Conservation (phyloP, 2,329 filamentous ascomycete genomes). For the Xylaria sp. region DNA sequence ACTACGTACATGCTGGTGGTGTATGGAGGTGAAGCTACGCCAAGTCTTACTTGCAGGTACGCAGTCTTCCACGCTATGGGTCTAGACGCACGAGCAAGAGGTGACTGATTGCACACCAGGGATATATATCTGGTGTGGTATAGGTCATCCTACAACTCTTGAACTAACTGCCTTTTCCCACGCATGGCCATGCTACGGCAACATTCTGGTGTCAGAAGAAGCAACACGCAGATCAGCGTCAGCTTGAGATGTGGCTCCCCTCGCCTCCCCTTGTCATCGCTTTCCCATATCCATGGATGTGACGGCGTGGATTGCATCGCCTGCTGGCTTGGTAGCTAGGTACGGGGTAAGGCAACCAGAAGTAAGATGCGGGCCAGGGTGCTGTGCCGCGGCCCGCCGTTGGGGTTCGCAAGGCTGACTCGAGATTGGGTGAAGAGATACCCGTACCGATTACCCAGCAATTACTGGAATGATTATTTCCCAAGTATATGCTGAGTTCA, state of each 20-base stretch:
- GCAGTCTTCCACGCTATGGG: background rate
- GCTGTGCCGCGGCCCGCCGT: slow-evolving; percentile 5
- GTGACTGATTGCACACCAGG: no score
- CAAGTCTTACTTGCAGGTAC: background rate
- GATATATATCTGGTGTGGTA: no score
- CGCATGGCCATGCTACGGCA: background rate
- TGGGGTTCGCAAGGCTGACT: slow-evolving; percentile 7
- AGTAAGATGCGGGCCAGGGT: no score
- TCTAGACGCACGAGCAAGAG: no score
- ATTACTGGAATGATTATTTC: no score
- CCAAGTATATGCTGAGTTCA: no score
- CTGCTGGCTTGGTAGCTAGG: background rate
- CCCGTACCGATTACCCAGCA: no score
- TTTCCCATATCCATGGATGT: background rate
- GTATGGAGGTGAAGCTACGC: background rate
- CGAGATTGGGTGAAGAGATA: background rate
- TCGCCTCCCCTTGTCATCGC: background rate
- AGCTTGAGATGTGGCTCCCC: background rate
- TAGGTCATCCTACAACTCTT: no score
- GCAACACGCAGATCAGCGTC: background rate
- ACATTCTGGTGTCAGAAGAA: no score
- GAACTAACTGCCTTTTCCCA: background rate
- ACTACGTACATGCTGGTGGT: no score
- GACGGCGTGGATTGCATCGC: background rate
- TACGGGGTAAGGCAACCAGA: slow-evolving; percentile 6